phyloP scores from a whole-genome alignment of 257 asterid species.

The Solanum microdontum region DNA sequence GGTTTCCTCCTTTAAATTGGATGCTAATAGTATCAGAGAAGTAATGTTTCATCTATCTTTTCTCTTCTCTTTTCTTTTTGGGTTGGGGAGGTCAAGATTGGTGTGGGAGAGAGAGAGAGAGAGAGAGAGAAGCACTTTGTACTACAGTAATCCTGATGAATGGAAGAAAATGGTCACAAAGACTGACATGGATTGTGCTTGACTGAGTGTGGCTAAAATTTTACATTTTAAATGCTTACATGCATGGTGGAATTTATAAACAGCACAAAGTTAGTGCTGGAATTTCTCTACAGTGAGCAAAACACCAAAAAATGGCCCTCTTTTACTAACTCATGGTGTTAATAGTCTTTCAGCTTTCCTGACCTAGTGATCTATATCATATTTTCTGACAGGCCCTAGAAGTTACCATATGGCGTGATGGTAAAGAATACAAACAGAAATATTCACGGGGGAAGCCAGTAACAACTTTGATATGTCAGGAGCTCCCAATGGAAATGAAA shows the following conservation, averaged over 20 bases:
- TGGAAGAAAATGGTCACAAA: background rate
- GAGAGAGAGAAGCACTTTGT: background rate
- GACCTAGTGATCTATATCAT: constrained; percentile 4
- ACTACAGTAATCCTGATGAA: background rate
- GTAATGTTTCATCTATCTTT: background rate
- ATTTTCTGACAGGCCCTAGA: constrained; percentile 52
- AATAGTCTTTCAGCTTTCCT: background rate
- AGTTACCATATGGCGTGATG: constrained; percentile 90
- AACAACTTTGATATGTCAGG: constrained; percentile 40
- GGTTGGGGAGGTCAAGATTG: background rate
- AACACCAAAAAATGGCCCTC: background rate
- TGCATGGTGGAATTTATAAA: background rate
- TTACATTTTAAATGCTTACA: background rate
- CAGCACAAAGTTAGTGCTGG: background rate
- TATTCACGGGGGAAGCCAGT: constrained; percentile 87
- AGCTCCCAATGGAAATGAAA: constrained; percentile 50
- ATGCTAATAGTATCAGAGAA: background rate
- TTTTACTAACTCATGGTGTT: background rate
- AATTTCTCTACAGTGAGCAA: background rate
- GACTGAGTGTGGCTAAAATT: background rate
- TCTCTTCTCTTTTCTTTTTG: background rate
- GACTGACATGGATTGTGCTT: background rate
- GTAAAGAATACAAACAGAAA: constrained; percentile 75
- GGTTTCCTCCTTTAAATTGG: background rate
- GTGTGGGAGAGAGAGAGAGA: background rate